These are phyloP conservation scores for Scenedesmus sp. DNA, from an alignment of 163 green algal species.

Conservation along the genomic window DNA sequence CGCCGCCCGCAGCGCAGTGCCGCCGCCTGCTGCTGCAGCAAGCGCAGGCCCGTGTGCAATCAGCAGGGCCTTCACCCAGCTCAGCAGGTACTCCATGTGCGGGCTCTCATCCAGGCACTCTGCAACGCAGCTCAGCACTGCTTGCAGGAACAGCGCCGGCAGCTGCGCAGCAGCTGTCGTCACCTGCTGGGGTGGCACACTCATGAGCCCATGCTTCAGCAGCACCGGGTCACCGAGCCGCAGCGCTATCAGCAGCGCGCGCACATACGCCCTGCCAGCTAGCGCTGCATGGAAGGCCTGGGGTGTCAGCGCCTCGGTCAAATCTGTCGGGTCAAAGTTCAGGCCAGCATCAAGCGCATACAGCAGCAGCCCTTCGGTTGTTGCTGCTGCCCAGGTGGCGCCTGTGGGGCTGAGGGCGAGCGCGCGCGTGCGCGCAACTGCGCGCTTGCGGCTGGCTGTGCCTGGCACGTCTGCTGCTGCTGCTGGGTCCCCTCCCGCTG, in stretches of 20 bases:
- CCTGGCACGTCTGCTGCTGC: slow-evolving; percentile 48
- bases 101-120: slow-evolving; percentile 62
- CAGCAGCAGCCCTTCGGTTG: slow-evolving; percentile 89
- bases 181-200: slow-evolving; percentile 65
- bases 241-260: slow-evolving; percentile 88
- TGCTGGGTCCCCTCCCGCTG: slow-evolving; percentile 41
- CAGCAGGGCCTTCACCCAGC: slow-evolving; percentile 76
- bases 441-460: slow-evolving; percentile 49
- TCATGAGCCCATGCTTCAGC: slow-evolving; percentile 79
- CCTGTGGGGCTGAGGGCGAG: slow-evolving; percentile 92
- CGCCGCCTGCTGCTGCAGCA: slow-evolving; percentile 46
- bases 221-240: slow-evolving; percentile 80
- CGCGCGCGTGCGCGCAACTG: slow-evolving; percentile 67
- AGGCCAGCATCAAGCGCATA: slow-evolving; percentile 85
- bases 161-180: slow-evolving; percentile 56
- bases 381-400: slow-evolving; percentile 89
- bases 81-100: slow-evolving; percentile 80
- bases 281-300: slow-evolving; percentile 73
- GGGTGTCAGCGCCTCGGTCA: slow-evolving; percentile 88
- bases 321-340: slow-evolving; percentile 95
- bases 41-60: slow-evolving; percentile 56
- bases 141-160: slow-evolving; percentile 56
- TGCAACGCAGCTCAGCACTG: slow-evolving; percentile 54
- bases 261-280: slow-evolving; percentile 61
- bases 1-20: slow-evolving; percentile 44